Evolutionary conservation across 2,329 filamentous ascomycete species (phyloP).

Genomic region (Talaromyces rugulosus): DNA sequence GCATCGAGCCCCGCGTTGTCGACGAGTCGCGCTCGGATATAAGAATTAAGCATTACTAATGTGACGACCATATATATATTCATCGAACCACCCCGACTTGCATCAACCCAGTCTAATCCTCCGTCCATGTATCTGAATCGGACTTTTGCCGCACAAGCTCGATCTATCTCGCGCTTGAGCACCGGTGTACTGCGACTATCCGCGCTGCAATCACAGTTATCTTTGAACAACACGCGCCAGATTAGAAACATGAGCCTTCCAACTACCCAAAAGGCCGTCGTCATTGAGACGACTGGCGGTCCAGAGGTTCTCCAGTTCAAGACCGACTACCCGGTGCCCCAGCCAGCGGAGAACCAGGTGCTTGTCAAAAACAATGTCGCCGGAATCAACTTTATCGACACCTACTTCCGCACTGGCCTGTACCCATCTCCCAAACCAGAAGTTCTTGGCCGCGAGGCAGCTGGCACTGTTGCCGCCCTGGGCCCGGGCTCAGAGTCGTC

Average conservation of each 20-base stretch:
- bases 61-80: not conserved
- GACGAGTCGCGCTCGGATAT: not conserved
- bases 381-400: conserved; percentile 88
- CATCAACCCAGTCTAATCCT: not conserved
- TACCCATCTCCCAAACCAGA: conserved; percentile 70
- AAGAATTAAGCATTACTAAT: not conserved
- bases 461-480: conserved; percentile 64
- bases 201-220: conserved; percentile 7
- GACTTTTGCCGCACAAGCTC: conserved; percentile 5
- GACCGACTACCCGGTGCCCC: conserved; percentile 67
- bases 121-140: conserved; percentile 8
- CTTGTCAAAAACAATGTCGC: conserved; percentile 76
- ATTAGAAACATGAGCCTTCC: conserved; percentile 43
- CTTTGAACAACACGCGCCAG: not conserved
- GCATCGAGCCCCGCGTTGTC: not conserved
- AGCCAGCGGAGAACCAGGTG: conserved; percentile 64
- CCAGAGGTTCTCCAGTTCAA: conserved; percentile 68
- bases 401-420: conserved; percentile 81
- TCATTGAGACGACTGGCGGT: conserved; percentile 68
- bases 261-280: conserved; percentile 67
- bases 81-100: not conserved
- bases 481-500: conserved; percentile 49
- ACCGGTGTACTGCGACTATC: conserved; percentile 3
- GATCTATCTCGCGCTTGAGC: conserved; percentile 1
- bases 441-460: conserved; percentile 74